Base-by-base conservation (phyloP, 139 green algal genomes). In the Raphidocelis subcapitata region DNA sequence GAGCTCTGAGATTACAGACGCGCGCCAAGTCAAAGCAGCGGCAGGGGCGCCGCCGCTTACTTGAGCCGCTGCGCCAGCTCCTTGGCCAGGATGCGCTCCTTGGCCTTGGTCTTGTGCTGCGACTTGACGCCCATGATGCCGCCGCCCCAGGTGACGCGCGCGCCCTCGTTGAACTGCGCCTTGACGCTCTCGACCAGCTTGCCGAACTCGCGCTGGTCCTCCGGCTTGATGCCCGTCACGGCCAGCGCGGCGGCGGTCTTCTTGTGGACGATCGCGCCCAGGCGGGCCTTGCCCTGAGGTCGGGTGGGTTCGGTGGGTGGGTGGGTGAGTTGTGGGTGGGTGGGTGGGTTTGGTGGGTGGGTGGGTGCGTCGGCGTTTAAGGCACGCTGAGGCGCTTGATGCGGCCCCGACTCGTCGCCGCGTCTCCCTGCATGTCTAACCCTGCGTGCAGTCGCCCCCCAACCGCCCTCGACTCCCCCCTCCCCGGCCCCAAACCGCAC, bases 101-200 rank as follows among this genome's bases (percentile, higher is more conserved):
- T 74, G 85, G 92, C 91, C 81, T 90, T 90, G 52, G 83, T 85
- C 81, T 94, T 95, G 74, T 90, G 87, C 92, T 98, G 92, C 35
- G 86, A 94, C 92, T 99, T 99, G 81, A 91, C 79, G 64, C 96
- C 96, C 93, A 99, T 94, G 85, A 99, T 97, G 81, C 95, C 94
- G 72, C 94, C 95, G 68, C 95, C 96, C 95, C 95, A 99, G 65
- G 36, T 70, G 28, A 97, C 81, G 52, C 93, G 85, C 5, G 88
- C 52, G 37, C 87, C 92, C 47, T 99, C 93, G 80, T 97, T 97
- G 90, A 89, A 97, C 63, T 86, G 89, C 62, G 73, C 80, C 88
- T 97, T 97, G 86, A 91, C 89, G 51, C 74, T 89, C 70, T 99
- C 96, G n/a, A 96, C 91, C 65, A 99, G 79, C 94, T 99, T 98